Percentiles rank a stretch among this genome's conserved stretches.
phyloP scores from a whole-genome alignment of 139 green algal genomes.

The Marvania coccoides region DNA sequence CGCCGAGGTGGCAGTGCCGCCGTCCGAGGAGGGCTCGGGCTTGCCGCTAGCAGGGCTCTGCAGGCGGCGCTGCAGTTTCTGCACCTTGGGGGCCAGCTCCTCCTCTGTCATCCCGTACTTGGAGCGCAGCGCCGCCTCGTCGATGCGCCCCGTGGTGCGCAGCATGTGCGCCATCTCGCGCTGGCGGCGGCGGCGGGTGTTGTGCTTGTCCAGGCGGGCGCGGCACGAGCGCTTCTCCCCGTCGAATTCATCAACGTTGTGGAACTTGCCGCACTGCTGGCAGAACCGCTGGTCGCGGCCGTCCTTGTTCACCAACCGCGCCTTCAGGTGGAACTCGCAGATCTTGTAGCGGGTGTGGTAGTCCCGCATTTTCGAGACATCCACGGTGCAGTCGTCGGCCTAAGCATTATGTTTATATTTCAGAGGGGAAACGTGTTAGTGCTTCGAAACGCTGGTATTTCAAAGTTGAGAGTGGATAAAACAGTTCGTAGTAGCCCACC shows the following conservation, averaged over 20 bases:
- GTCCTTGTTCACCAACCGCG: not conserved
- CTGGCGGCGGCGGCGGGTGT: constrained; percentile 38
- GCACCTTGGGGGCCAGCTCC: constrained; percentile 20
- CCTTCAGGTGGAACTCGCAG: constrained; percentile 63
- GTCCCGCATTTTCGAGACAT: constrained; percentile 50
- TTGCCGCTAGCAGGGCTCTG: not conserved
- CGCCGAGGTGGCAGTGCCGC: not conserved
- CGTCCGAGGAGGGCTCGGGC: not conserved
- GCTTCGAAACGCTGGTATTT: too few relatives aligned
- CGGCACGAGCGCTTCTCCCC: constrained; percentile 35
- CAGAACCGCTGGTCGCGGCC: constrained; percentile 24
- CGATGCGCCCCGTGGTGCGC: constrained; percentile 13
- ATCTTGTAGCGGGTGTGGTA: constrained; percentile 75
- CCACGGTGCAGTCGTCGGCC: constrained; percentile 57
- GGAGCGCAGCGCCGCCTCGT: constrained; percentile 1
- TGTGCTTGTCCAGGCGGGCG: constrained; percentile 53
- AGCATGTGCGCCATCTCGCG: constrained; percentile 30
- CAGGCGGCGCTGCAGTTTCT: not conserved
- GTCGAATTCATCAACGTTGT: constrained; percentile 29
- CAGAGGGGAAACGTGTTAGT: too few relatives aligned
- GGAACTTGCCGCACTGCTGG: constrained; percentile 34
- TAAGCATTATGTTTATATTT: too few relatives aligned
- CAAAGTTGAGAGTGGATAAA: too few relatives aligned
- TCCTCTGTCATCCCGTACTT: constrained; percentile 23
- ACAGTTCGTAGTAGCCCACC: too few relatives aligned